Base-by-base conservation (phyloP, 2,329 filamentous ascomycete species). In the Hypomyces rosellus region DNA sequence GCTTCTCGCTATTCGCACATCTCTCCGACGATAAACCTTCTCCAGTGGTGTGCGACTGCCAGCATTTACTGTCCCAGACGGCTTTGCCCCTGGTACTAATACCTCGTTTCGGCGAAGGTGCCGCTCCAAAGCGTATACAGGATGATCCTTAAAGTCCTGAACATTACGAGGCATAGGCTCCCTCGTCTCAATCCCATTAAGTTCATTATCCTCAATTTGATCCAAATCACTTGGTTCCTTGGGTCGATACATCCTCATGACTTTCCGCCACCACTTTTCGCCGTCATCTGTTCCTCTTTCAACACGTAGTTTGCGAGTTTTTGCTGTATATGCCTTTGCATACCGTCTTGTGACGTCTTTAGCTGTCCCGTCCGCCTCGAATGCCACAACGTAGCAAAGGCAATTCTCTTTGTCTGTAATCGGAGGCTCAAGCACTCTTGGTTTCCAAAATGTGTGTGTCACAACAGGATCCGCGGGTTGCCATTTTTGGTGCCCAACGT, bases 311-410 rank as follows among this genome's bases (percentile, higher is more conserved):
- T 84, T 89, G 18, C 88, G 80, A 1, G 91, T 96, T 68, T 97
- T 97, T 18, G 91, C 88, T 59, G 90, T 93, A 69, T 86, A 97
- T 0, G 86, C 85, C 66, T 93, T 95, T 1, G 84, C 78, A 63
- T 99, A 99, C 14, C 93, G 82, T 49, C 83, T 78, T 0, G 93
- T 99, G 1, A 99, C 88, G 61, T 99, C 93, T 61, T 80, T 82
- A 1, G 83, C 89, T 13, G 80, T 81, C 3, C 84, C 86, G 57
- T 95, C 87, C 12, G 84, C 81, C 56, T 95, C 87, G 56, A 96
- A 96, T 0, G 85, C 89, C 46, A 99, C 74, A 0, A 87, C 91
- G 61, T 99, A 99, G 9, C 76, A 79, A 69, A 99, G 80, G 49
- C 73, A 78, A 58, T 96, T 97, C 50, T 85, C 77, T 6, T 76